These are phyloP conservation scores for Drosera capensis DNA, from an alignment of 148 eudicot genomes.

Conservation along the genomic window DNA sequence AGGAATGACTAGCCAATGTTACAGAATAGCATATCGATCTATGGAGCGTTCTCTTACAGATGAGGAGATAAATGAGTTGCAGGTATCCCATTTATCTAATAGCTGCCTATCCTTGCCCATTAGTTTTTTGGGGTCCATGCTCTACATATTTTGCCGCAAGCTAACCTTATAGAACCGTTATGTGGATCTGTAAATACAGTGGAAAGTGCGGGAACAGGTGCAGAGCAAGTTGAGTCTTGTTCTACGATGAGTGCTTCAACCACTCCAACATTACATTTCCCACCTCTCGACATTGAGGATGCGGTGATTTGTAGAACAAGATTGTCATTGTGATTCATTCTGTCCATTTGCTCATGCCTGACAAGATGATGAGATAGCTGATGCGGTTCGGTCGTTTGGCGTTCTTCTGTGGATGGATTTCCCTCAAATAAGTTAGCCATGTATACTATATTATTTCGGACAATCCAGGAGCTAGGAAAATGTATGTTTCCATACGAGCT, in stretches of 20 bases:
- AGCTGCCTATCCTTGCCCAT: neutral
- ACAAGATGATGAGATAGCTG: too few species aligned
- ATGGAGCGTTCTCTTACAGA: constrained; percentile 97
- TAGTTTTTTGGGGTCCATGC: neutral
- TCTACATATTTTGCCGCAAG: neutral
- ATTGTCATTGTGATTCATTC: too few species aligned
- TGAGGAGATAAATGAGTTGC: constrained; percentile 80
- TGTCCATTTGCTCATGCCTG: too few species aligned
- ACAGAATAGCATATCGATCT: constrained; percentile 79
- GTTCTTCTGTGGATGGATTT: too few species aligned
- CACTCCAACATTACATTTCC: too few species aligned
- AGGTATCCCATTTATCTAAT: constrained; percentile 28
- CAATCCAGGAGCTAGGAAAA: too few species aligned
- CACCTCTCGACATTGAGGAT: too few species aligned
- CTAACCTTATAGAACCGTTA: neutral
- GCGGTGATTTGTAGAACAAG: too few species aligned
- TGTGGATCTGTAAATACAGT: constrained; percentile 31
- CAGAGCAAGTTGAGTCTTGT: constrained; percentile 67
- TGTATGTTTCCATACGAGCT: too few species aligned
- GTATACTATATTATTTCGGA: too few species aligned
- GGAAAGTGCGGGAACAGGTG: constrained; percentile 71
- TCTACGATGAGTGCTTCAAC: constrained; percentile 66
- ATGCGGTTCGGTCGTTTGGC: too few species aligned
- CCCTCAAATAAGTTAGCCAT: too few species aligned
- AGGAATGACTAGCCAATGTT: constrained; percentile 96